A percentile compares a stretch with the other conserved stretches of the same genome.
These are phyloP conservation scores for Giardia muris DNA, from an alignment of 208 protist species.

Conservation along the genomic window DNA sequence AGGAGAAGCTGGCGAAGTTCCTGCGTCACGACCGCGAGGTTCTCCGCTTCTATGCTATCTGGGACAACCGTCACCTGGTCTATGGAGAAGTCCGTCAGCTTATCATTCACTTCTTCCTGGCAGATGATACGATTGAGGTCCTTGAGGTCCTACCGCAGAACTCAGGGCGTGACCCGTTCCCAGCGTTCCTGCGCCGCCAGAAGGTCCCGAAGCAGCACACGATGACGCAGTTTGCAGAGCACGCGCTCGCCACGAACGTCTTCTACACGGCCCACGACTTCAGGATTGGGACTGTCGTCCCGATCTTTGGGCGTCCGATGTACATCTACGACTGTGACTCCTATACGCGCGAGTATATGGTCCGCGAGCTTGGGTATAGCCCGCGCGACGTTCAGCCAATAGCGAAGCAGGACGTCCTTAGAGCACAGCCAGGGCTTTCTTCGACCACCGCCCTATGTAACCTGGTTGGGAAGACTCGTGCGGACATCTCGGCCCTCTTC, in stretches of 20 bases:
- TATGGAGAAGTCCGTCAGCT: slow-evolving; percentile 64
- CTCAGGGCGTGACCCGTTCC: slow-evolving; percentile 69
- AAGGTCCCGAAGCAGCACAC: slow-evolving; percentile 58
- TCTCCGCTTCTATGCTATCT: slow-evolving; percentile 72
- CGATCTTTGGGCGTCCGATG: slow-evolving; percentile 51
- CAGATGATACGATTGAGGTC: slow-evolving; percentile 64
- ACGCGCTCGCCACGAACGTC: slow-evolving; percentile 33
- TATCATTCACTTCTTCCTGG: slow-evolving; percentile 74
- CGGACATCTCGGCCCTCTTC: slow-evolving; percentile 53
- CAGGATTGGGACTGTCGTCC: slow-evolving; percentile 55
- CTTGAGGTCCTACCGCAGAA: slow-evolving; percentile 64
- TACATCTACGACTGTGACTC: slow-evolving; percentile 73
- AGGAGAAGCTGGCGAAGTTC: slow-evolving; percentile 44
- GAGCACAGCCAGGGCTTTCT: slow-evolving; percentile 35
- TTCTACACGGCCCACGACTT: slow-evolving; percentile 60
- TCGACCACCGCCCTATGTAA: slow-evolving; percentile 48
- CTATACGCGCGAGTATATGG: slow-evolving; percentile 62
- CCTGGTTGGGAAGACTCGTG: slow-evolving; percentile 33
- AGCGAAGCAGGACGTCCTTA: neutral
- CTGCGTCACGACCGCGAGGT: slow-evolving; percentile 64
- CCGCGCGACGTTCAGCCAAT: neutral
- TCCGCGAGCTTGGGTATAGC: slow-evolving; percentile 40
- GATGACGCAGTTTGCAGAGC: slow-evolving; percentile 27
- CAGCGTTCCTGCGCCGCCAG: slow-evolving; percentile 63
- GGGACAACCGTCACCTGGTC: slow-evolving; percentile 63